phyloP scores from a whole-genome alignment of 768 basidiomycete species.

The Kwoniella heveanensis region DNA sequence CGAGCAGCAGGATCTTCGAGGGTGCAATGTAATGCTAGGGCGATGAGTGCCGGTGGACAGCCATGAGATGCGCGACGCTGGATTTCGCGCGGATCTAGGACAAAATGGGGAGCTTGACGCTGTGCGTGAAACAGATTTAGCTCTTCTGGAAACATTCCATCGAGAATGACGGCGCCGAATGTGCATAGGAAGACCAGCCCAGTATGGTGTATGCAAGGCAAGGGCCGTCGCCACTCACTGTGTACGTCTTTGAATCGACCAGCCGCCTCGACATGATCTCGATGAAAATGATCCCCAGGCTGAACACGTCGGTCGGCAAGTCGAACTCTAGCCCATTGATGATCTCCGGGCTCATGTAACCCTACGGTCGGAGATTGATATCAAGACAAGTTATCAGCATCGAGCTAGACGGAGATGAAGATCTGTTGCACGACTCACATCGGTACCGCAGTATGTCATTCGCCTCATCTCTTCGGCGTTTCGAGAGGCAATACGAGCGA shows the following conservation, averaged over 20 bases:
- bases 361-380: no score
- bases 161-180: no score
- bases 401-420: no score
- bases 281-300: constrained; percentile 72
- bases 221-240: constrained; percentile 38
- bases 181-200: no score
- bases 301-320: constrained; percentile 91
- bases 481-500: constrained; percentile 88
- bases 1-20: constrained; percentile 66
- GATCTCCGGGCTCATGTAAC: constrained; percentile 96
- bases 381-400: no score
- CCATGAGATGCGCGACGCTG: constrained; percentile 67
- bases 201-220: no score
- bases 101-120: constrained; percentile 76
- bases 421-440: no score
- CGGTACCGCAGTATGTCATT: constrained; percentile 58
- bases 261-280: constrained; percentile 82
- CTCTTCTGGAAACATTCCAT: no score
- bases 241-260: constrained; percentile 71
- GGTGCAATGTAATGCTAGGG: constrained; percentile 78
- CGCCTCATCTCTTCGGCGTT: constrained; percentile 75
- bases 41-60: constrained; percentile 76
- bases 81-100: constrained; percentile 75
- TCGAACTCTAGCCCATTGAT: constrained; percentile 87
- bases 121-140: no score